phyloP scores from a whole-genome alignment of 192 early-diverging fungal genomes.

The Entomortierella chlamydospora region DNA sequence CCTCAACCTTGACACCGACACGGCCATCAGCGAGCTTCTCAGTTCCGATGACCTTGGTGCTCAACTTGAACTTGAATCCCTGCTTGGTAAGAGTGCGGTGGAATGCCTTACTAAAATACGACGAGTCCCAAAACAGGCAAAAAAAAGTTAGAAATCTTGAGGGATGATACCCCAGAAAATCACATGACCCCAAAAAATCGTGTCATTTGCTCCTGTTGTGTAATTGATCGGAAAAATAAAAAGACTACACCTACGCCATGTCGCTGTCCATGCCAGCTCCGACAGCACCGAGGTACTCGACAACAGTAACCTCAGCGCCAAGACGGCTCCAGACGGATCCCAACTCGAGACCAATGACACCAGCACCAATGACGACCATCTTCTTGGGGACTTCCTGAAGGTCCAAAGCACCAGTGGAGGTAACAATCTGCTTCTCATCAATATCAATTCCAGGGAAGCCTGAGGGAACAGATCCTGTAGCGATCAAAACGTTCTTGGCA shows the following conservation, averaged over 20 bases:
- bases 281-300: slow-evolving; percentile 92
- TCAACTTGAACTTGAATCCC: slow-evolving; percentile 98
- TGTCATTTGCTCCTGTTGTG: neutral
- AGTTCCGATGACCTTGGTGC: slow-evolving; percentile 94
- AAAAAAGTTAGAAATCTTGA: no score
- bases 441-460: slow-evolving; percentile 95
- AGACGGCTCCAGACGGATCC: slow-evolving; percentile 98
- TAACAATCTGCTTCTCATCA: slow-evolving; percentile 96
- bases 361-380: slow-evolving; percentile 98
- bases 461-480: slow-evolving; percentile 95
- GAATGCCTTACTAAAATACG: slow-evolving; percentile 85
- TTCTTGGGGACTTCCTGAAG: slow-evolving; percentile 95
- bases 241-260: slow-evolving; percentile 82
- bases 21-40: slow-evolving; percentile 86
- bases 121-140: no score
- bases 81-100: slow-evolving; percentile 93
- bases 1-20: slow-evolving; percentile 92
- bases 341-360: slow-evolving; percentile 98
- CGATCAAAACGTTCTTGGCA: slow-evolving; percentile 98
- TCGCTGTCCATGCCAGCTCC: slow-evolving; percentile 98
- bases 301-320: slow-evolving; percentile 94
- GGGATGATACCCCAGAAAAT: no score
- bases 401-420: slow-evolving; percentile 97
- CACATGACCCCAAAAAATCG: neutral
- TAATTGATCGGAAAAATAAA: slow-evolving; percentile 1